Percentiles rank a stretch among this genome's conserved stretches.
Conservation (phyloP, 192 early-diverging fungal species). For the Polychytrium aggregatum region DNA sequence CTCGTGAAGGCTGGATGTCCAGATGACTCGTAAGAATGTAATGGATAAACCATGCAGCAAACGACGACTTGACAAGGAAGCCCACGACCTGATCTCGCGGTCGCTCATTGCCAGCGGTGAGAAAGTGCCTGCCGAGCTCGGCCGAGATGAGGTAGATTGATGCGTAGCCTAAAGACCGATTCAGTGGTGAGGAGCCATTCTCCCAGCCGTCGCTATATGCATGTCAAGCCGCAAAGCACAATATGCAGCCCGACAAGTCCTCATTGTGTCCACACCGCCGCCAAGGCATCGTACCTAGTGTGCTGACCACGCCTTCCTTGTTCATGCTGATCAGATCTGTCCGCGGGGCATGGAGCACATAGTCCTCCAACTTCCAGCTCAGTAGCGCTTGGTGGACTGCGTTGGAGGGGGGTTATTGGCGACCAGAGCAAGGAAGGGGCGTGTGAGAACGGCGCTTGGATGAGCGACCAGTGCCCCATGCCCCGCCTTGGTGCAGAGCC, state of each 20-base stretch:
- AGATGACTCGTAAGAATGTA: slow-evolving; percentile 5
- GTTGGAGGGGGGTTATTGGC: not conserved
- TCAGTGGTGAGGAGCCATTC: too few species aligned
- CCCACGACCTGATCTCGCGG: not conserved
- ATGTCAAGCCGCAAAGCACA: too few species aligned
- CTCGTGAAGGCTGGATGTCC: slow-evolving; percentile 53
- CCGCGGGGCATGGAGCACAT: slow-evolving; percentile 66
- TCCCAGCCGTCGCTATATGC: too few species aligned
- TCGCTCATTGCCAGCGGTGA: slow-evolving; percentile 26
- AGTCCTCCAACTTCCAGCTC: slow-evolving; percentile 50
- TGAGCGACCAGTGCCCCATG: too few species aligned
- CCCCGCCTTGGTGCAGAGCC: too few species aligned
- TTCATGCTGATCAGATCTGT: slow-evolving; percentile 67
- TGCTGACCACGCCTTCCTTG: slow-evolving; percentile 80
- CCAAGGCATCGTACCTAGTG: slow-evolving; percentile 40
- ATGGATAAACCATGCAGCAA: too few species aligned
- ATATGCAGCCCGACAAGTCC: not conserved
- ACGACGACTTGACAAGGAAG: too few species aligned
- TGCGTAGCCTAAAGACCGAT: slow-evolving; percentile 52
- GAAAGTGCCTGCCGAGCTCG: slow-evolving; percentile 55
- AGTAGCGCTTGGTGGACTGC: slow-evolving; percentile 54
- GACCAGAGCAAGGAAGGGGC: slow-evolving; percentile 1
- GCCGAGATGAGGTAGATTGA: slow-evolving; percentile 70
- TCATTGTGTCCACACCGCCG: not conserved
- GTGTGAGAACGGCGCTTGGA: too few species aligned